Evolutionary conservation across 2,329 filamentous ascomycete species (phyloP), one percentile per base, ranked within the genome.

Genomic region (Fusarium verrucosum): DNA sequence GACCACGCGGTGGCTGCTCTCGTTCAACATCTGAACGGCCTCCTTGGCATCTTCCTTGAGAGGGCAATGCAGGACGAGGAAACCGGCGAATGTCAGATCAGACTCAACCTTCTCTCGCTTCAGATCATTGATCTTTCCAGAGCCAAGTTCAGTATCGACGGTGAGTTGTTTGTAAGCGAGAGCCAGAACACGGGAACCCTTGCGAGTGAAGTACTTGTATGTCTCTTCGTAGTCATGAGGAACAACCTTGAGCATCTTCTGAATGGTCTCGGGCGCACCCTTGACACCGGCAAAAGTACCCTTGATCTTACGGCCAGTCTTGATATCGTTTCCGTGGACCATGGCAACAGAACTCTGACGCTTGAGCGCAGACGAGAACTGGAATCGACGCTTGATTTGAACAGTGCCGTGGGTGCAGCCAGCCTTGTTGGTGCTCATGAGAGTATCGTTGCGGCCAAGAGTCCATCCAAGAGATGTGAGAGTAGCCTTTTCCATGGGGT

Each of bases 401-500:
- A 98, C 95, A 46, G 88, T 88, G 56, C 96, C 92, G 19, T 76
- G 74, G 10, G 74, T 73, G 45, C 65, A 71, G 32, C 73, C 73
- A 42, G 74, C 73, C 69, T 78, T 78, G 60, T 69, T 70, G 19
- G 85, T 83, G 76, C 88, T 90, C 25, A 87, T 87, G 16, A 99
- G 85, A 28, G 86, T 89, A 72, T 99, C 94, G 68, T 97, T 95
- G 72, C 88, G 90, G 43, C 94, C 94, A n/a, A 99, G 85, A 54
- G 85, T 89, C 95, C 95, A 99, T 50, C 94, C 94, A 11, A 99
- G 88, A 53, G 94, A 93, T 44, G 85, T 82, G 25, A 99, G 82
- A 2, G 95, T 98, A 40, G 95, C 95, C 79, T 98, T 98, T 75
- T 99, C 95, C 95, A 99, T 99, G 3, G 95, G 95, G 74, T 99